These are phyloP conservation scores for Penicillium sp. DNA, from an alignment of 2,329 filamentous ascomycete genomes.

Conservation along the genomic window DNA sequence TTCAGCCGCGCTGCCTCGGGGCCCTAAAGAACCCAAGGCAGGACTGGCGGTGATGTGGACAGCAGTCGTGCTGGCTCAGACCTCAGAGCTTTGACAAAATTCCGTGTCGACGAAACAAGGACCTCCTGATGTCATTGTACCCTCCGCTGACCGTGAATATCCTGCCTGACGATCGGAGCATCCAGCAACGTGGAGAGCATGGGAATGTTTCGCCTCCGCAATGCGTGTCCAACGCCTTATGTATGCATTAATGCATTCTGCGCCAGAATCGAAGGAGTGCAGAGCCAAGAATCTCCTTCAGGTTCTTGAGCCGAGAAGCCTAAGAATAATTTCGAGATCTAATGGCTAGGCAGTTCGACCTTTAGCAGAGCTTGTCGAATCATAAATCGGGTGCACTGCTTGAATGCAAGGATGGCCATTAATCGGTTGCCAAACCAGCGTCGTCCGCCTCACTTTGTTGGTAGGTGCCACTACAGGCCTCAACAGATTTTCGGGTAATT, in stretches of 20 bases:
- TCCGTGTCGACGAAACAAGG: neutral
- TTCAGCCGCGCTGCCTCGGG: neutral
- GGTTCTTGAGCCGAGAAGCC: neutral
- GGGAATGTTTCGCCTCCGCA: slow-evolving; percentile 3
- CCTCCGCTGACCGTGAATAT: neutral
- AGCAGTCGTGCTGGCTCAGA: neutral
- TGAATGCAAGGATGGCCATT: slow-evolving; percentile 19
- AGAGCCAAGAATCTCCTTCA: slow-evolving; percentile 10
- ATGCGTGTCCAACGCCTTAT: slow-evolving; percentile 3
- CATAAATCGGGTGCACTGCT: slow-evolving; percentile 2
- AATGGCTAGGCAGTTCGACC: neutral
- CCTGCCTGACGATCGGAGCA: neutral
- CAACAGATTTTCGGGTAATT: neutral
- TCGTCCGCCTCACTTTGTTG: slow-evolving; percentile 26
- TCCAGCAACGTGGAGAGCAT: slow-evolving; percentile 3
- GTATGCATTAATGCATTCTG: slow-evolving; percentile 1
- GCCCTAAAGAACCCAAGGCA: neutral
- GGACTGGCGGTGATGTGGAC: neutral
- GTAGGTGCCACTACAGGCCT: slow-evolving; percentile 15
- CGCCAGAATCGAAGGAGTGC: neutral
- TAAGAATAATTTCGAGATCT: neutral
- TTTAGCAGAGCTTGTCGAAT: neutral
- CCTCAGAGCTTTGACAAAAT: neutral
- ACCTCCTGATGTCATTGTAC: slow-evolving; percentile 7
- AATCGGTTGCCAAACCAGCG: slow-evolving; percentile 26